Percentiles rank a stretch among this genome's conserved stretches.
phyloP scores from a whole-genome alignment of 2,329 filamentous ascomycete genomes.

The Didymella exigua region DNA sequence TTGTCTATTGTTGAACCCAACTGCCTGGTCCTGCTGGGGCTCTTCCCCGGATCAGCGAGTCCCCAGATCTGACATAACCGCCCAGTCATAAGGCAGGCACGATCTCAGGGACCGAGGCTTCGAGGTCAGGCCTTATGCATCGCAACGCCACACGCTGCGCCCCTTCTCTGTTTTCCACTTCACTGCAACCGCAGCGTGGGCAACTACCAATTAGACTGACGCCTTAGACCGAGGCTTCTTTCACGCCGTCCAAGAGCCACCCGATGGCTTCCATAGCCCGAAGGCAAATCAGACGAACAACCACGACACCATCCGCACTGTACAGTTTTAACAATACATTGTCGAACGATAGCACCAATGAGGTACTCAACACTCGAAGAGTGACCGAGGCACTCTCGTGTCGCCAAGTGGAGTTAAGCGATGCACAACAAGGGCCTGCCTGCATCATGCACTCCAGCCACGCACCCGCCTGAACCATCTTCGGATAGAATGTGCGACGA shows the following conservation, averaged over 20 bases:
- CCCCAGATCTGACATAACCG: conserved; percentile 1
- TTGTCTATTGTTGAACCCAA: background rate
- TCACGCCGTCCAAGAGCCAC: background rate
- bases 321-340: background rate
- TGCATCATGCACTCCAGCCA: conserved; percentile 5
- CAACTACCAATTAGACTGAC: conserved; percentile 8
- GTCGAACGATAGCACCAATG: background rate
- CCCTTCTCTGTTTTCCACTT: background rate
- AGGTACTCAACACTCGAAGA: background rate
- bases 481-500: no score
- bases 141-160: conserved; percentile 4
- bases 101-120: conserved; percentile 7
- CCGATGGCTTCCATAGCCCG: conserved; percentile 8
- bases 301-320: background rate
- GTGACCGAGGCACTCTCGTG: conserved; percentile 1
- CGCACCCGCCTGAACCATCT: background rate
- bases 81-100: background rate
- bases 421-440: background rate
- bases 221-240: conserved; percentile 12
- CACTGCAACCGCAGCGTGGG: background rate
- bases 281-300: background rate
- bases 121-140: conserved; percentile 1
- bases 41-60: conserved; percentile 2
- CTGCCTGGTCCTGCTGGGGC: conserved; percentile 1
- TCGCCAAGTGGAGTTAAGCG: conserved; percentile 10